These are phyloP conservation scores for Globisporangium middletonii DNA, from an alignment of 352 stramenopile species.

Conservation along the genomic window DNA sequence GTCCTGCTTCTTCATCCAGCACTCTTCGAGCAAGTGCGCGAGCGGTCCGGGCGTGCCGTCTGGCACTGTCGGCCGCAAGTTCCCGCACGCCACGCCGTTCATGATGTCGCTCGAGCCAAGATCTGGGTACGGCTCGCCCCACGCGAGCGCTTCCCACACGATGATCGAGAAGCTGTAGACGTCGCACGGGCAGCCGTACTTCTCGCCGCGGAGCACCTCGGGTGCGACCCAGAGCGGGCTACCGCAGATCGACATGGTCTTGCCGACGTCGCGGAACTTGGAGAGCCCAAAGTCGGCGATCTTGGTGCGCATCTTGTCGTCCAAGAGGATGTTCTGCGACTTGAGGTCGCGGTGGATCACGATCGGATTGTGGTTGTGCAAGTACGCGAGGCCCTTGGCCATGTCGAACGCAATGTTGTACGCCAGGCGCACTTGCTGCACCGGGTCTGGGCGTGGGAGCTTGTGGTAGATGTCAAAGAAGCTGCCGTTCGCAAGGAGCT, in stretches of 20 bases:
- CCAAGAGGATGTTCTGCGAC: slow-evolving; percentile 74
- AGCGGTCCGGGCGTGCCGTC: slow-evolving; percentile 52
- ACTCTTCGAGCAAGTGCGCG: slow-evolving; percentile 63
- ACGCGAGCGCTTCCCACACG: slow-evolving; percentile 78
- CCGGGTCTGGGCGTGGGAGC: slow-evolving; percentile 39
- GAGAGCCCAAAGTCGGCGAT: slow-evolving; percentile 79
- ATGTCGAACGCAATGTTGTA: slow-evolving; percentile 87
- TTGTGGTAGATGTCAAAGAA: slow-evolving; percentile 90
- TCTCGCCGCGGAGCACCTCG: slow-evolving; percentile 74
- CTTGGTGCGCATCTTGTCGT: slow-evolving; percentile 83
- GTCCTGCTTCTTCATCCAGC: slow-evolving; percentile 84
- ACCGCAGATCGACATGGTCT: slow-evolving; percentile 85
- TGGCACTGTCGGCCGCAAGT: slow-evolving; percentile 62
- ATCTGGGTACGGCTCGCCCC: slow-evolving; percentile 75
- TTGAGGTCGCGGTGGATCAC: slow-evolving; percentile 95
- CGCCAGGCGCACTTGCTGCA: slow-evolving; percentile 55
- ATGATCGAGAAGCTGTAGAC: slow-evolving; percentile 90
- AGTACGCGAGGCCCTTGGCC: slow-evolving; percentile 92
- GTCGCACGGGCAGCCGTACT: slow-evolving; percentile 76
- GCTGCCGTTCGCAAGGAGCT: slow-evolving; percentile 84
- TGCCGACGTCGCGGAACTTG: slow-evolving; percentile 82
- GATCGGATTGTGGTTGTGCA: slow-evolving; percentile 96
- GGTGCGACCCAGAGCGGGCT: slow-evolving; percentile 77
- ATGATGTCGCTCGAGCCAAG: slow-evolving; percentile 82
- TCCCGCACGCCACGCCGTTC: slow-evolving; percentile 74